A percentile compares a stretch with the other conserved stretches of the same genome.
phyloP scores from a whole-genome alignment of 345 rosid species.

The Erucastrum elatum region DNA sequence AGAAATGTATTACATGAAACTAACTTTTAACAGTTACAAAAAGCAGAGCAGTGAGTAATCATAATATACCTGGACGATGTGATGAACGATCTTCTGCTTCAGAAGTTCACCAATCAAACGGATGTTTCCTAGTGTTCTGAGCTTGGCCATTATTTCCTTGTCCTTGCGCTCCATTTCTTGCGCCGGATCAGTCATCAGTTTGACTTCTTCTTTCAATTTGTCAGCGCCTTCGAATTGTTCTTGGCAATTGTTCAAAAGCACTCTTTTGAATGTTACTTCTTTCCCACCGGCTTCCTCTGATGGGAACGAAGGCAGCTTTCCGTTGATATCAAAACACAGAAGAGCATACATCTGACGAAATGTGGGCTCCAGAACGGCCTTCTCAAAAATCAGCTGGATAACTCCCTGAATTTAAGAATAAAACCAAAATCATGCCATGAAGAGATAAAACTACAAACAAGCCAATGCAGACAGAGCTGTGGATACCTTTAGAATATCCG shows the following conservation, averaged over 20 bases:
- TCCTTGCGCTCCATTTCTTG: constrained; percentile 82
- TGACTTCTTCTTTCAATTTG: constrained; percentile 69
- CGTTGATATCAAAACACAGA: constrained; percentile 6
- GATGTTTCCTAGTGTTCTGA: constrained; percentile 90
- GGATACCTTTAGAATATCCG: constrained; percentile 52
- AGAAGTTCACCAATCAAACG: constrained; percentile 82
- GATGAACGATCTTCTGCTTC: constrained; percentile 66
- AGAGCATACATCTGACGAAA: constrained; percentile 92
- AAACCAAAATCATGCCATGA: not conserved
- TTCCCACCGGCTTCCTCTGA: constrained; percentile 81
- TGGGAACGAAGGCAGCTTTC: constrained; percentile 54
- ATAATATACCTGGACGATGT: constrained; percentile 66
- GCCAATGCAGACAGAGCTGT: too few relatives aligned
- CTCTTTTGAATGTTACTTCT: constrained; percentile 82
- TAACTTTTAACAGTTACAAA: too few relatives aligned
- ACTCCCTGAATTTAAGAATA: constrained; percentile 57
- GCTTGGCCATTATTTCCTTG: constrained; percentile 71
- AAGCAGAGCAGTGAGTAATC: too few relatives aligned
- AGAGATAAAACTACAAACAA: not conserved
- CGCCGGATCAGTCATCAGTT: constrained; percentile 71
- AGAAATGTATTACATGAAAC: too few relatives aligned
- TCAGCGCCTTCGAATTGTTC: constrained; percentile 90
- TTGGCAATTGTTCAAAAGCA: constrained; percentile 83
- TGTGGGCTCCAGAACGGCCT: constrained; percentile 90
- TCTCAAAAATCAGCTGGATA: constrained; percentile 76